These are phyloP conservation scores for Porodaedalea pini DNA, from an alignment of 1,284 basidiomycete species.

Conservation along the genomic window DNA sequence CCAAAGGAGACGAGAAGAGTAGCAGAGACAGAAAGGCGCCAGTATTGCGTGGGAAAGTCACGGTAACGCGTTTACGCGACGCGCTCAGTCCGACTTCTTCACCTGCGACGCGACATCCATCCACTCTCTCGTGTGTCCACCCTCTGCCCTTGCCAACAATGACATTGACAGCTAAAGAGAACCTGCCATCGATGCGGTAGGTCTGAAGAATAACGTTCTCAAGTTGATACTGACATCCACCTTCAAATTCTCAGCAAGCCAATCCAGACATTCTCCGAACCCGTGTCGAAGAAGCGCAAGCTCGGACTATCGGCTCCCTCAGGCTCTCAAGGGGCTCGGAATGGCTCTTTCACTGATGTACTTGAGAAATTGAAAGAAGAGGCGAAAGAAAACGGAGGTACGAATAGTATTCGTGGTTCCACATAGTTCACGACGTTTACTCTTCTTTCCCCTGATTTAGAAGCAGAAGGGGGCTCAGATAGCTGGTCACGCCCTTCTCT, in stretches of 20 bases:
- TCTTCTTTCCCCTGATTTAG: conserved; percentile 33
- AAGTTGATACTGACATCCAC: neutral
- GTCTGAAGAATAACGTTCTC: neutral
- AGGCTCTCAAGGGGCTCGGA: conserved; percentile 33
- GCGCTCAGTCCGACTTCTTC: neutral
- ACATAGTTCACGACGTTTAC: neutral
- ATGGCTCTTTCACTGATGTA: conserved; percentile 71
- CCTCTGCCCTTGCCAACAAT: conserved; percentile 27
- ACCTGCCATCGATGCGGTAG: conserved; percentile 22
- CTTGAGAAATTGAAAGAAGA: conserved; percentile 74
- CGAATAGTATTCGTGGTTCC: conserved; percentile 23
- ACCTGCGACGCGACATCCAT: neutral
- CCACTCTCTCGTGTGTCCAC: conserved; percentile 10
- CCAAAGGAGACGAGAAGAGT: neutral
- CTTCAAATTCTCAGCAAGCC: conserved; percentile 4
- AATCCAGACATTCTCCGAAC: conserved; percentile 31
- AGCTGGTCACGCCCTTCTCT: conserved; percentile 75
- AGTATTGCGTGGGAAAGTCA: neutral
- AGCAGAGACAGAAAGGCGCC: neutral
- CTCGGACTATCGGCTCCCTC: conserved; percentile 39
- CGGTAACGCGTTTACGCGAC: neutral
- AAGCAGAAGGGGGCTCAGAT: conserved; percentile 70
- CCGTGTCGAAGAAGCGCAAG: conserved; percentile 59
- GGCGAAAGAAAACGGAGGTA: conserved; percentile 45
- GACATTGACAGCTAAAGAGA: conserved; percentile 17